Base-by-base conservation (phyloP, 164 flowering plant genomes). In the Nelumbo lutea region DNA sequence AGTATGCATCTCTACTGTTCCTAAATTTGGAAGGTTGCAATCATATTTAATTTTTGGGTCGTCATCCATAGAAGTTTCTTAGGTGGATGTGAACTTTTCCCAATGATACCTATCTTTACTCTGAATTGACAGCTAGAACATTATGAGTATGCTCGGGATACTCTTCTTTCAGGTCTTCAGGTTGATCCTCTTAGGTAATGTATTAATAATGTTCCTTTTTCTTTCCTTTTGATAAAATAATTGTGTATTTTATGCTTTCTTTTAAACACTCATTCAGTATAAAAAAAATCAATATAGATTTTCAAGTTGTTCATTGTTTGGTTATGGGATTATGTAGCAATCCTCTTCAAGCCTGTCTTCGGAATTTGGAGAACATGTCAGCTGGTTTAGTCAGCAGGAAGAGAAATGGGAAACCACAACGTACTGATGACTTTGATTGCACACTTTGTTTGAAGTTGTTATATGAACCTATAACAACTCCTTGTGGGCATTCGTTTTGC, bases 401-500 rank as follows among this genome's bases (percentile, higher is more conserved):
- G 73, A 72, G 69, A 72, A 83, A 78, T 68, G 85, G 80, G 55
- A 80, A 72, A 72, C 80, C 89, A 38, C 89, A 84, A 66, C 89
- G 90, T 13, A 81, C 78, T 11, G 94, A 90, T 79, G 99, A 95
- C 66, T 95, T 88, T 76, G 99, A 92, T 68, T 95, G 99, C 82
- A 92, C 97, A 0, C 76, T 95, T 41, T 95, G 99, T 73, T 78
- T 90, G 75, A 95, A 92, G 78, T 71, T 92, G 77, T 76, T 95
- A 9, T 95, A 81, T 82, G 93, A 90, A 68, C 99, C 99, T 63
- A 68, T 95, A 11, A 95, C 99, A 64, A 95, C 97, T 69, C 88
- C 99, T 55, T 95, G 99, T 82, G 99, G 99, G 39, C 99, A 95
- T 82, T 84, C 99, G 11, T 92, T 95, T 78, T 92, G 99, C 76